phyloP scores from a whole-genome alignment of 495 filamentous ascomycete genomes.

The Neurospora sp. region DNA sequence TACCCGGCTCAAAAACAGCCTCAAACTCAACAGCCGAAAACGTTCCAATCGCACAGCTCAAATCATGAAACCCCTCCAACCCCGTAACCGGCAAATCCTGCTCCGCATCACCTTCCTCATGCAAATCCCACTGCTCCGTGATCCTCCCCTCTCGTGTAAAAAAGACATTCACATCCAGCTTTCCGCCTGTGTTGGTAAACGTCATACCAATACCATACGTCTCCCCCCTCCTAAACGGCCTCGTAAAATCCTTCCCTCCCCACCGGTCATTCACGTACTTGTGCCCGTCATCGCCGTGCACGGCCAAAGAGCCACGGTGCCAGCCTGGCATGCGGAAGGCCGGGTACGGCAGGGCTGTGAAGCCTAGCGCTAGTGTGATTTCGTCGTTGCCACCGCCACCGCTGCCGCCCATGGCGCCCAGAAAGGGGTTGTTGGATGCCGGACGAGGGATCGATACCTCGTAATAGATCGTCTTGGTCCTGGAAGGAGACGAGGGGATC shows the following conservation, averaged over 20 bases:
- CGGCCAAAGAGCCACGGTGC: conserved; percentile 75
- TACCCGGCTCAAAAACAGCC: conserved; percentile 48
- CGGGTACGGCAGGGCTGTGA: conserved; percentile 72
- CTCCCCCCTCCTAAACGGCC: conserved; percentile 36
- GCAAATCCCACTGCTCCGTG: conserved; percentile 65
- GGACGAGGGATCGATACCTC: conserved; percentile 50
- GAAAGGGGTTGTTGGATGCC: background rate
- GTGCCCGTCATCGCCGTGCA: conserved; percentile 87
- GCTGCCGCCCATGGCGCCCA: conserved; percentile 8
- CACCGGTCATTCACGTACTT: conserved; percentile 77
- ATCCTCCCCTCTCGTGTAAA: conserved; percentile 62
- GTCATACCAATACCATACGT: conserved; percentile 55
- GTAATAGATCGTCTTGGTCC: conserved; percentile 64
- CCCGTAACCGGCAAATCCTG: conserved; percentile 56
- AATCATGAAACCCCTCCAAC: conserved; percentile 68
- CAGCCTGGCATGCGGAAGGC: conserved; percentile 82
- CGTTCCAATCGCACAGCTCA: conserved; percentile 70
- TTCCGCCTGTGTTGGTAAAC: conserved; percentile 35
- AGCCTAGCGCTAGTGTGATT: conserved; percentile 66
- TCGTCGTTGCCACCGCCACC: conserved; percentile 33
- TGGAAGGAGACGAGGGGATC: conserved; percentile 9
- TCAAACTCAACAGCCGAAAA: conserved; percentile 67
- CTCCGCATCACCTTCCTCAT: conserved; percentile 69
- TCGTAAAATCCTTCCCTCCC: conserved; percentile 67
- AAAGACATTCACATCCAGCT: conserved; percentile 56